Conservation (phyloP, 805 yeast genomes). For the Pichia heedii region DNA sequence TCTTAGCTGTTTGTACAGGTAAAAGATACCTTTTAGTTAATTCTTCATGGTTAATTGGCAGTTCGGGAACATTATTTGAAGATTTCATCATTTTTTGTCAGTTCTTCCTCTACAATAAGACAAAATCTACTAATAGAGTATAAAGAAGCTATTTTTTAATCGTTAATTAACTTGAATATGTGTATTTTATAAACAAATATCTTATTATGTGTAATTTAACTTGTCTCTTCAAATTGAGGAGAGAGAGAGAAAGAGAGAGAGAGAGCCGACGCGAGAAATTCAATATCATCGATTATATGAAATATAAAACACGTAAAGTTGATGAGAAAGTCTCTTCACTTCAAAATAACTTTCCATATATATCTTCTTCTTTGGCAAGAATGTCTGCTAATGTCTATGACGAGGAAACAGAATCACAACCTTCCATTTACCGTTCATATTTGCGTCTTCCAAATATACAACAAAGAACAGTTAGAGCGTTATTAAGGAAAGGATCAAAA, state of each 20-base stretch:
- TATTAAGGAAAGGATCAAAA: conserved; percentile 41
- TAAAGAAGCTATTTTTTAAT: conserved; percentile 14
- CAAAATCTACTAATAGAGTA: conserved; percentile 8
- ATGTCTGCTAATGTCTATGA: conserved; percentile 8
- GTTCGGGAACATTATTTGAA: conserved; percentile 74
- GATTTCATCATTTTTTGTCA: conserved; percentile 82
- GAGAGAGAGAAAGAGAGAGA: too few species aligned
- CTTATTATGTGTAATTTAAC: too few species aligned
- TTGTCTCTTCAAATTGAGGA: too few species aligned
- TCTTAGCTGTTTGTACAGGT: conserved; percentile 65
- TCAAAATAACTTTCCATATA: too few species aligned
- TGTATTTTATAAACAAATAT: too few species aligned
- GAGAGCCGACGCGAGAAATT: too few species aligned
- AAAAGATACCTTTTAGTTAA: conserved; percentile 67
- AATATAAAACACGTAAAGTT: too few species aligned
- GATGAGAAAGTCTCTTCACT: too few species aligned
- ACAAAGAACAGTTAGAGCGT: conserved; percentile 51
- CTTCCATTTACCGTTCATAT: conserved; percentile 21
- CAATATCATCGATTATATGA: too few species aligned
- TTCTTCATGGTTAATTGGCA: conserved; percentile 88
- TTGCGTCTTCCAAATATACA: conserved; percentile 41
- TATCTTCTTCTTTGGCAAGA: not conserved
- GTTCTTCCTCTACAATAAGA: conserved; percentile 61
- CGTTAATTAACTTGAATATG: too few species aligned
- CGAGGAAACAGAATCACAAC: conserved; percentile 8